Base-by-base conservation (phyloP, 208 protist species). In the Trichomonas gallinae region DNA sequence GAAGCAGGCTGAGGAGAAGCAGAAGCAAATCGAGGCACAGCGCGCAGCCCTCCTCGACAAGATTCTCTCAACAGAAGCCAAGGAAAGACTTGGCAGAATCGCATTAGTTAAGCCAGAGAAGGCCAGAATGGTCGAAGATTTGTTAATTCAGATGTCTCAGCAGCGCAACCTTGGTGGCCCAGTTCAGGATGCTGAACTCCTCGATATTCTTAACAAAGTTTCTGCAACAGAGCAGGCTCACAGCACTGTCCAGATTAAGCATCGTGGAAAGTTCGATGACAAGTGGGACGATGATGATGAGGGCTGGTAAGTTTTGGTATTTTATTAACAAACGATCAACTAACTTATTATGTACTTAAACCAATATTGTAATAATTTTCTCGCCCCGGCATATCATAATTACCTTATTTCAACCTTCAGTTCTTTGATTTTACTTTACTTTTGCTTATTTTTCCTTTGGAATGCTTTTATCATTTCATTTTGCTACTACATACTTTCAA, bases 201-300 rank as follows among this genome's bases (percentile, higher is more conserved):
- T 34, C 8, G 40, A 93, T 38, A 93, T 93, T 21, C 44, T 93
- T 6, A 44, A 93, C 42, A 93, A 44, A 34, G 17, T 93, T 34
- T 48, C 40, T 44, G 83, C 31, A 46, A 89, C 83, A 44, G 83
- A 89, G 40, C 81, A 85, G 31, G 34, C 81, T 11, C 26, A 85
- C 34, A 40, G 10, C 81, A 85, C 81, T 36, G 87, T 93, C 38
- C 42, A 93, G 46, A 93, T 93, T 17, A 44, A 42, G 3, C 87
- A 93, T 51, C 40, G 87, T 26, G 87, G 87, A 93, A 93, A 93
- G 36, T 42, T 48, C 10, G 87, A 93, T 8, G 87, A 48, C 21
- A 38, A n/a, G 26, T 48, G 44, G 40, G 87, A 93, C 46, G 87
- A 93, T 51, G 83, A 89, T 46, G 87, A 93, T 93, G 87, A 93